Percentiles rank a stretch among this genome's conserved stretches.
Conservation (phyloP, 345 rosid genomes). For the Nasturtium officinale region DNA sequence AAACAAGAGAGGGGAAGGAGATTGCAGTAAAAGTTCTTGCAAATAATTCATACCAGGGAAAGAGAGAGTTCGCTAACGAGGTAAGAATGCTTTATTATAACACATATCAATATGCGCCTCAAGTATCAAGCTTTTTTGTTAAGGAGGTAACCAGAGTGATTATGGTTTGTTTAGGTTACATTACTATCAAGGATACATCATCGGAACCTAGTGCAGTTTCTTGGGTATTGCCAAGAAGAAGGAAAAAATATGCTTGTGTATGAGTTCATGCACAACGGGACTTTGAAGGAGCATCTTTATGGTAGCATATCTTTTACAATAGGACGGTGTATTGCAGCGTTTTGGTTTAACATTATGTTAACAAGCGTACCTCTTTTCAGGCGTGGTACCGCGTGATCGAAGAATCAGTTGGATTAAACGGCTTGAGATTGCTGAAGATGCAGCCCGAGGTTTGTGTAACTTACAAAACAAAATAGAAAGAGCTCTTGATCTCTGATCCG, state of each 20-base stretch:
- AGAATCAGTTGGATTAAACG: conserved; percentile 89
- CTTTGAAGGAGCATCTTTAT: conserved; percentile 97
- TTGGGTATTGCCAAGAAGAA: conserved; percentile 95
- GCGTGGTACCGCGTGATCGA: conserved; percentile 59
- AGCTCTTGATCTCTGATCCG: conserved; percentile 2
- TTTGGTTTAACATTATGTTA: not conserved
- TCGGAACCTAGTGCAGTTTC: conserved; percentile 94
- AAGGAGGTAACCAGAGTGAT: not conserved
- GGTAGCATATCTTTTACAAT: conserved; percentile 50
- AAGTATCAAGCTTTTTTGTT: not conserved
- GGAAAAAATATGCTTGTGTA: conserved; percentile 86
- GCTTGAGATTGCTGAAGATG: conserved; percentile 95
- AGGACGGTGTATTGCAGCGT: not conserved
- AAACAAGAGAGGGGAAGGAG: conserved; percentile 83
- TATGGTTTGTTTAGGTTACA: conserved; percentile 61
- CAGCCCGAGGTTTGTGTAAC: conserved; percentile 70
- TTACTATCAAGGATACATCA: conserved; percentile 99
- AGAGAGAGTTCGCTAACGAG: conserved; percentile 94
- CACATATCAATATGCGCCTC: not conserved
- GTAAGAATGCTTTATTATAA: conserved; percentile 43
- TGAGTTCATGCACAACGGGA: conserved; percentile 96
- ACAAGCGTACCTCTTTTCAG: conserved; percentile 38
- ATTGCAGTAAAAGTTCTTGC: conserved; percentile 88
- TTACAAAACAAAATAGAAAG: not conserved
- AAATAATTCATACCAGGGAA: conserved; percentile 87